These are phyloP conservation scores for Penicillium decumbens DNA, from an alignment of 2,329 filamentous ascomycete species.

Conservation along the genomic window DNA sequence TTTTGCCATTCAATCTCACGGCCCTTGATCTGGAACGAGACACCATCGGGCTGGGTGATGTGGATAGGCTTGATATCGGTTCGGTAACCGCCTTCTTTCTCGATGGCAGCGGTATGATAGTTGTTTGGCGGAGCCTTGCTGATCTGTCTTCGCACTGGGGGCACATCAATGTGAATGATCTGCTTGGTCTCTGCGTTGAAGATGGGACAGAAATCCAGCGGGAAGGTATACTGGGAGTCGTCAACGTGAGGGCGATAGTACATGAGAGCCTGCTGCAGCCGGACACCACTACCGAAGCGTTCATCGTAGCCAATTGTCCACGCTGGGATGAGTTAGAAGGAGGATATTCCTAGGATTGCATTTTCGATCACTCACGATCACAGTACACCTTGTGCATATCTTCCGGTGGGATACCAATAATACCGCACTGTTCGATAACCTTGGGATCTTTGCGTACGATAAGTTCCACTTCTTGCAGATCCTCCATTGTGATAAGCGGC, in stretches of 20 bases:
- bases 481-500: slow-evolving; percentile 88
- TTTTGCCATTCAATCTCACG: slow-evolving; percentile 82
- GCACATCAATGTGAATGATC: slow-evolving; percentile 79
- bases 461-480: slow-evolving; percentile 74
- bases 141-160: slow-evolving; percentile 68
- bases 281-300: slow-evolving; percentile 70
- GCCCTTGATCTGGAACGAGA: slow-evolving; percentile 75
- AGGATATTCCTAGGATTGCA: background rate
- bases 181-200: slow-evolving; percentile 74
- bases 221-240: slow-evolving; percentile 85
- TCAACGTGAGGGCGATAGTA: slow-evolving; percentile 85
- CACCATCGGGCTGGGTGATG: slow-evolving; percentile 82
- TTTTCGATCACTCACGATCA: slow-evolving; percentile 57
- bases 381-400: slow-evolving; percentile 97
- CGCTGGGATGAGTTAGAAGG: slow-evolving; percentile 42
- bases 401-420: slow-evolving; percentile 72
- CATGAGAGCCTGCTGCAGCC: slow-evolving; percentile 90
- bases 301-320: slow-evolving; percentile 97
- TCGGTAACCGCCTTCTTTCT: slow-evolving; percentile 69
- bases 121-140: slow-evolving; percentile 69
- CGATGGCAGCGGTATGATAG: slow-evolving; percentile 70
- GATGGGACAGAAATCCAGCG: slow-evolving; percentile 90
- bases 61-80: slow-evolving; percentile 79
- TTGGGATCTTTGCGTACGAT: slow-evolving; percentile 71
- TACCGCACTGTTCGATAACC: slow-evolving; percentile 83